Base-by-base conservation (phyloP, 164 flowering plant species). In the Akebia trifoliata region DNA sequence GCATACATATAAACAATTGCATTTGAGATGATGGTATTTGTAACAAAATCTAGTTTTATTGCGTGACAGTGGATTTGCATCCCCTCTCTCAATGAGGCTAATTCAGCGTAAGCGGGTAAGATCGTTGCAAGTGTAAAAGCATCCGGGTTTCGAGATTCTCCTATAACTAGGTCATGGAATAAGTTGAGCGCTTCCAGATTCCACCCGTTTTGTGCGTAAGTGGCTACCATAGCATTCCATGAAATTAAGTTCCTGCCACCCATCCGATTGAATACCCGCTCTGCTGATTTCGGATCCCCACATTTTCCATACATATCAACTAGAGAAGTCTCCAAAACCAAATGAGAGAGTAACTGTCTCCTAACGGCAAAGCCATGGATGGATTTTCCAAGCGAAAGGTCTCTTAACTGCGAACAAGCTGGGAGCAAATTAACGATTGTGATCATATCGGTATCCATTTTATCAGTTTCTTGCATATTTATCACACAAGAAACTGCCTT, bases 401-500 rank as follows among this genome's bases (percentile, higher is more conserved):
- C 64, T 61, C 78, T 74, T 38, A 74, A 25, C 42, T 77, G 78
- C 17, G 77, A 67, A 69, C 83, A 83, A 30, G 80, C 72, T 20
- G 85, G 84, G 21, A 85, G 79, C 56, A 81, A 48, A 39, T 80
- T 85, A 60, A 87, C 74, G 67, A 78, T 39, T 7, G 95, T 83
- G 56, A 87, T 54, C 4, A 44, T 28, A 50, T 82, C 88, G 15
- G 87, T 82, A 20, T 17, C 59, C 62, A 76, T 22, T 5, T 56
- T 32, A 48, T 68, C 71, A 57, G 5, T 68, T 55, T 64, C 60
- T 37, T 65, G 78, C 85, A 86, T 84, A 56, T 45, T 76, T 30
- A 40, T 54, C 46, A 79, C 55, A 61, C 67, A 77, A 57, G 69
- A 10, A 54, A 77, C 67, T 49, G 83, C 73, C 38, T 82, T 58